These are phyloP conservation scores for Annulohypoxylon stygium DNA, from an alignment of 495 filamentous ascomycete species.

Conservation along the genomic window DNA sequence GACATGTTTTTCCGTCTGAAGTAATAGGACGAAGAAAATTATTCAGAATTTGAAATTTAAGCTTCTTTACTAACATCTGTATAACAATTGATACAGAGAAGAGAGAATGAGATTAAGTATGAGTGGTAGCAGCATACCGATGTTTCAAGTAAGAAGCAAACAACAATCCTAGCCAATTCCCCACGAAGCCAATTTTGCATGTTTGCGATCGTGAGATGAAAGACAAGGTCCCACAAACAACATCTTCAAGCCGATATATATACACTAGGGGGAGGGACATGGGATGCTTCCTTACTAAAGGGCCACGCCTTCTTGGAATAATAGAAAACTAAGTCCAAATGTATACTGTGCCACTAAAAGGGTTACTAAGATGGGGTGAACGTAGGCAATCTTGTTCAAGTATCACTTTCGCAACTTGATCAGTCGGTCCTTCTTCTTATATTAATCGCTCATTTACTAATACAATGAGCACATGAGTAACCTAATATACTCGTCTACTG, in stretches of 20 bases:
- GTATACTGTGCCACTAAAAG: slow-evolving; percentile 1
- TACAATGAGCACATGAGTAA: slow-evolving; percentile 1
- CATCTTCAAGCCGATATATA: background rate
- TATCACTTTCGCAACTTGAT: slow-evolving; percentile 12
- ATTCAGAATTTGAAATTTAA: background rate
- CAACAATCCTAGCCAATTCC: background rate
- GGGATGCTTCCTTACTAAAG: background rate
- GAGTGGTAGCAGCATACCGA: background rate
- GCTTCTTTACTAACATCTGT: background rate
- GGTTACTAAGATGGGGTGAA: background rate
- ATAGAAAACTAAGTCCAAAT: background rate
- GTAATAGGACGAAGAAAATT: background rate
- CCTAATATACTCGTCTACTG: background rate
- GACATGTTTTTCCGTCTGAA: background rate
- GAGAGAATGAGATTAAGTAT: background rate
- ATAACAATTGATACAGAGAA: background rate
- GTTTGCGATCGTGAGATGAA: background rate
- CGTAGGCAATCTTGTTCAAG: slow-evolving; percentile 1
- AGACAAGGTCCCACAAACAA: background rate
- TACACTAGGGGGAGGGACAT: background rate
- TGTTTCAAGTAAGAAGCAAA: background rate
- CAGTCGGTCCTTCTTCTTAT: slow-evolving; percentile 10
- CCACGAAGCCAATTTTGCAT: background rate
- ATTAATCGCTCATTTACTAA: background rate
- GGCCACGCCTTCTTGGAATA: background rate